phyloP scores from a whole-genome alignment of 1,284 basidiomycete species.

The Abortiporus biennis region DNA sequence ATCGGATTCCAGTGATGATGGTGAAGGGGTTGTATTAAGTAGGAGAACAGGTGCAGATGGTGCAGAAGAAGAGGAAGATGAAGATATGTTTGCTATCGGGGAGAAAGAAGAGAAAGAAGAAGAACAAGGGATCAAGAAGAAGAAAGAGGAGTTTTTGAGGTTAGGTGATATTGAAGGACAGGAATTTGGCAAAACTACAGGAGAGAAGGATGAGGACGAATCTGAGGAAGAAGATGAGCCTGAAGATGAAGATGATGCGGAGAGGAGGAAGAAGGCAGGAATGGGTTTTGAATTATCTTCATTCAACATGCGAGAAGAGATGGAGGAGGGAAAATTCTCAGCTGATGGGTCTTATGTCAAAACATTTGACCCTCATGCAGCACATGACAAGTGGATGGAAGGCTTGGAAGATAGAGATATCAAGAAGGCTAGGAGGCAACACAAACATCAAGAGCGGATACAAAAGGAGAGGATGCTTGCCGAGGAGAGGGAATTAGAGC shows the following conservation, averaged over 20 bases:
- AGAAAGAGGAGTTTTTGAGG: constrained; percentile 73
- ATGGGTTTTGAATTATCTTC: constrained; percentile 93
- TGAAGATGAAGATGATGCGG: constrained; percentile 76
- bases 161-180: constrained; percentile 96
- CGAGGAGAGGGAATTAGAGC: constrained; percentile 64
- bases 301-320: constrained; percentile 99
- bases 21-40: constrained; percentile 81
- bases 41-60: constrained; percentile 49
- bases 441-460: constrained; percentile 61
- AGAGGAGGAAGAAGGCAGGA: constrained; percentile 69
- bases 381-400: constrained; percentile 95
- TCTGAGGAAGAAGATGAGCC: constrained; percentile 46
- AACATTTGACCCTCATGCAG: constrained; percentile 61
- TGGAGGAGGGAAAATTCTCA: constrained; percentile 95
- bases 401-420: constrained; percentile 85
- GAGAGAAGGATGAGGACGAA: constrained; percentile 31
- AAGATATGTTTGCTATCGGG: constrained; percentile 85
- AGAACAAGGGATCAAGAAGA: constrained; percentile 56
- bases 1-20: constrained; percentile 90
- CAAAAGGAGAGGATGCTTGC: constrained; percentile 67
- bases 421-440: constrained; percentile 70
- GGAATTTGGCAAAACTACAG: constrained; percentile 66
- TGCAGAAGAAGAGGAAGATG: constrained; percentile 56
- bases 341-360: constrained; percentile 73
- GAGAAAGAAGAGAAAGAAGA: constrained; percentile 49